Evolutionary conservation across 1,284 basidiomycete species (phyloP).

Genomic region (Coriolopsis trogii): DNA sequence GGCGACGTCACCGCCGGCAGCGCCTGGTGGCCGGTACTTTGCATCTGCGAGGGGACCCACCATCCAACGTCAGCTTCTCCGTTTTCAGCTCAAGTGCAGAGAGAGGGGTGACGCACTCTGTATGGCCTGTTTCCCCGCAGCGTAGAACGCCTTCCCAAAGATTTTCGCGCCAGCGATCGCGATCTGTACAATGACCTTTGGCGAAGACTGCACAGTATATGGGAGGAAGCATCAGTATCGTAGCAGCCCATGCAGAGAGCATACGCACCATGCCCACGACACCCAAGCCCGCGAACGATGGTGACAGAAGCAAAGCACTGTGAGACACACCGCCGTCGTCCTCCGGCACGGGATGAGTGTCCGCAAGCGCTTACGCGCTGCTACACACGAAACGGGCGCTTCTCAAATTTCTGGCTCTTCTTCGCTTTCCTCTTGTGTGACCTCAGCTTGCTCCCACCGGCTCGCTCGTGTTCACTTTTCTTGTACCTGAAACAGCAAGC

Average conservation of each 20-base stretch:
- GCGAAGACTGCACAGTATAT: slow-evolving; percentile 57
- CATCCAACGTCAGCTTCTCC: neutral
- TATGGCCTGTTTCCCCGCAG: slow-evolving; percentile 91
- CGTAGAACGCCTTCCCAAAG: slow-evolving; percentile 89
- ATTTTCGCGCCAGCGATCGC: slow-evolving; percentile 81
- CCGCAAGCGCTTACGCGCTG: slow-evolving; percentile 3
- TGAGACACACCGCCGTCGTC: slow-evolving; percentile 18
- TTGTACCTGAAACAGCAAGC: no score
- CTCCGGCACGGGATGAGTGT: slow-evolving; percentile 12
- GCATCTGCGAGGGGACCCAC: slow-evolving; percentile 53
- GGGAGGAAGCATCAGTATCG: slow-evolving; percentile 12
- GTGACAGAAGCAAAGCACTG: slow-evolving; percentile 24
- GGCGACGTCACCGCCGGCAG: slow-evolving; percentile 61
- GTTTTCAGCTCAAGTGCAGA: neutral
- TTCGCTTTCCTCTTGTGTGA: neutral
- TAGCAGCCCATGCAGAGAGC: neutral
- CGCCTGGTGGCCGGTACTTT: slow-evolving; percentile 70
- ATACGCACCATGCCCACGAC: slow-evolving; percentile 20
- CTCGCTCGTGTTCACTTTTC: no score
- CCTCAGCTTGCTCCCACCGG: neutral
- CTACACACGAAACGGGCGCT: slow-evolving; percentile 11
- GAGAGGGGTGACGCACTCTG: slow-evolving; percentile 69
- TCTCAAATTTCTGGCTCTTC: slow-evolving; percentile 24
- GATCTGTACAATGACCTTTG: slow-evolving; percentile 82
- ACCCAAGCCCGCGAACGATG: slow-evolving; percentile 15